Evolutionary conservation across 371 early-diverging fungal genomes (phyloP).

Genomic region (Mucor plumbeus): DNA sequence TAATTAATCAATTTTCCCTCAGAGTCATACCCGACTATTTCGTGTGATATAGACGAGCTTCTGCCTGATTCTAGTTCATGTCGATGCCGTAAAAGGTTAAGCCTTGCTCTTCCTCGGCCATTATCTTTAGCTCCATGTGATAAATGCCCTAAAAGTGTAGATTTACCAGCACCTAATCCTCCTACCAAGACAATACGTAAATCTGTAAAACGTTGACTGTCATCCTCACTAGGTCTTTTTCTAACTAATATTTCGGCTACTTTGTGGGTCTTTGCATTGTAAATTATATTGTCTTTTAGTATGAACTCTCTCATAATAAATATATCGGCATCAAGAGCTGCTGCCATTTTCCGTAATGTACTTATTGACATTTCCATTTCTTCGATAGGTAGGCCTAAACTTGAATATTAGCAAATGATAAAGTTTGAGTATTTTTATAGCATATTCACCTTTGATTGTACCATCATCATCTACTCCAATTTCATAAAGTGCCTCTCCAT

Average conservation of each 20-base stretch:
- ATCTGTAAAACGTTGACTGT: slow-evolving; percentile 61
- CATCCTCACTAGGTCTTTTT: slow-evolving; percentile 55
- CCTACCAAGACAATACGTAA: slow-evolving; percentile 85
- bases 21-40: slow-evolving; percentile 84
- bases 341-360: slow-evolving; percentile 71
- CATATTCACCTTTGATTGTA: slow-evolving; percentile 67
- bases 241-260: slow-evolving; percentile 73
- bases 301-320: slow-evolving; percentile 49
- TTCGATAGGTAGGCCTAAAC: slow-evolving; percentile 45
- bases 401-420: too few relatives aligned
- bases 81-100: slow-evolving; percentile 85
- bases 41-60: slow-evolving; percentile 88
- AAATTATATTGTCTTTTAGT: not conserved
- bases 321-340: slow-evolving; percentile 59
- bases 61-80: slow-evolving; percentile 92
- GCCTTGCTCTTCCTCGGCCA: slow-evolving; percentile 85
- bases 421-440: too few relatives aligned
- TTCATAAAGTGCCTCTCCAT: slow-evolving; percentile 88
- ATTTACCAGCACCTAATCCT: slow-evolving; percentile 84
- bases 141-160: slow-evolving; percentile 83
- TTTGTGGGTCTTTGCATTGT: slow-evolving; percentile 16
- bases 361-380: slow-evolving; percentile 68
- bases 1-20: slow-evolving; percentile 63
- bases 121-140: slow-evolving; percentile 86
- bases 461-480: slow-evolving; percentile 92